Percentiles rank a stretch among this genome's conserved stretches.
Conservation (phyloP, 2,329 filamentous ascomycete species). For the Claviceps citrina region DNA sequence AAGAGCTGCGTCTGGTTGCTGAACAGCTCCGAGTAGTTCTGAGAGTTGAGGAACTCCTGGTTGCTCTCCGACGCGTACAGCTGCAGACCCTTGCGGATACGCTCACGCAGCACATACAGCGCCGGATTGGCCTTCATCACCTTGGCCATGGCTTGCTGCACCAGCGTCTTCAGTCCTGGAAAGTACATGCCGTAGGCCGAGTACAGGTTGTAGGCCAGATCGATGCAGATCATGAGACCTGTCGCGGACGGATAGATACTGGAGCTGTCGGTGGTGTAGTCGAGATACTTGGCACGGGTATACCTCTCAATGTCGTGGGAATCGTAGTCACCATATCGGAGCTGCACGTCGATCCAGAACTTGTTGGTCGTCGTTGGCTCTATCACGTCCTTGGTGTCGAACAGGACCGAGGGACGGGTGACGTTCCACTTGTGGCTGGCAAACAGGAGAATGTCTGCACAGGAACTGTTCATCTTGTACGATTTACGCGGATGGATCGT, state of each 20-base stretch:
- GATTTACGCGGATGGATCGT: slow-evolving; percentile 98
- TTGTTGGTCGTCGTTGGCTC: slow-evolving; percentile 93
- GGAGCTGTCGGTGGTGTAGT: slow-evolving; percentile 97
- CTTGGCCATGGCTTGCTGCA: slow-evolving; percentile 98
- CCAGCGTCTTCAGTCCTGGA: slow-evolving; percentile 83
- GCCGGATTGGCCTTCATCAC: slow-evolving; percentile 99
- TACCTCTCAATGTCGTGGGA: slow-evolving; percentile 98
- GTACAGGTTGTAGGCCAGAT: slow-evolving; percentile 95
- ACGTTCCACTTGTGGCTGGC: slow-evolving; percentile 99
- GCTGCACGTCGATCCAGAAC: slow-evolving; percentile 96
- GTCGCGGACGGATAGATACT: slow-evolving; percentile 96
- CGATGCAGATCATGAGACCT: slow-evolving; percentile 93
- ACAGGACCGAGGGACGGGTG: slow-evolving; percentile 78
- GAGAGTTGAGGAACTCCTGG: slow-evolving; percentile 97
- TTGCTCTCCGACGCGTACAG: slow-evolving; percentile 97
- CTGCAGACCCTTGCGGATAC: slow-evolving; percentile 95
- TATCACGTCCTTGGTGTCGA: slow-evolving; percentile 92
- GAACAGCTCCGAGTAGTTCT: slow-evolving; percentile 98
- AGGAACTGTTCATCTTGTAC: slow-evolving; percentile 99
- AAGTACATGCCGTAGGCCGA: slow-evolving; percentile 98
- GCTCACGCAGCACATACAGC: slow-evolving; percentile 87
- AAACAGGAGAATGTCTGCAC: slow-evolving; percentile 91
- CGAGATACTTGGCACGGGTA: slow-evolving; percentile 91
- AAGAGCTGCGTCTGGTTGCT: slow-evolving; percentile 98
- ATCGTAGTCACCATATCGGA: slow-evolving; percentile 95